Base-by-base conservation (phyloP, 768 basidiomycete species). In the Coprinopsis sp. region DNA sequence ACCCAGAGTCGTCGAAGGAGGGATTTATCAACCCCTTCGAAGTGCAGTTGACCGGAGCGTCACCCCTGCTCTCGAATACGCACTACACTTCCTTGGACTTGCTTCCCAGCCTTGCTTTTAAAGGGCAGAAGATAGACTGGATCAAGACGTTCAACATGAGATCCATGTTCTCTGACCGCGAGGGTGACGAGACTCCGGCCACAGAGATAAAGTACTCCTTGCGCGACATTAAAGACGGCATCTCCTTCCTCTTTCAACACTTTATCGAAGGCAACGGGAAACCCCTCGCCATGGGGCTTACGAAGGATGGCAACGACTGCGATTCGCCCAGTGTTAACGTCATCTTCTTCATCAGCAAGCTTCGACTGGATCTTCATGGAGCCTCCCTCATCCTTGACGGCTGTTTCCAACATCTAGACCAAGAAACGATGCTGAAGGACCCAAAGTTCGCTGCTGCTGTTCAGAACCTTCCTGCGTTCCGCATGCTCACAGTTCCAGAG, bases 401-500 rank as follows among this genome's bases (percentile, higher is more conserved):
- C 10, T 39, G 38, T 23, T 7, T 19, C 19, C 11, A 22, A 7
- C 19, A 39, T 6, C 23, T 39, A 18, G 8, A 16, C 38, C 8
- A 31, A 31, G 30, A 31, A n/a, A 31, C n/a, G 30, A n/a, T 31
- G n/a, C 8, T 8, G 8, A 31, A n/a, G 10, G n/a, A 31, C n/a
- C 30, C 30, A 8, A 8, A n/a, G n/a, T n/a, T 31, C 30, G 8
- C 8, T 37, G 36, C 36, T 7, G 18, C 36, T 7, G 18, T 37
- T 37, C 8, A 37, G 18, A 7, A 7, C 8, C 36, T 37, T 7
- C 11, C 11, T 7, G 11, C 11, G 8, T 10, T 19, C 19, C 11
- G 18, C 18, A 33, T 31, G 34, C 45, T 66, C 30, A 7, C 23
- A 7, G 56, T 64, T 0, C 50, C 44, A 3, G 53, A 55, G 3